phyloP scores from a whole-genome alignment of 352 stramenopile species.

The Nothophytophthora sp. region DNA sequence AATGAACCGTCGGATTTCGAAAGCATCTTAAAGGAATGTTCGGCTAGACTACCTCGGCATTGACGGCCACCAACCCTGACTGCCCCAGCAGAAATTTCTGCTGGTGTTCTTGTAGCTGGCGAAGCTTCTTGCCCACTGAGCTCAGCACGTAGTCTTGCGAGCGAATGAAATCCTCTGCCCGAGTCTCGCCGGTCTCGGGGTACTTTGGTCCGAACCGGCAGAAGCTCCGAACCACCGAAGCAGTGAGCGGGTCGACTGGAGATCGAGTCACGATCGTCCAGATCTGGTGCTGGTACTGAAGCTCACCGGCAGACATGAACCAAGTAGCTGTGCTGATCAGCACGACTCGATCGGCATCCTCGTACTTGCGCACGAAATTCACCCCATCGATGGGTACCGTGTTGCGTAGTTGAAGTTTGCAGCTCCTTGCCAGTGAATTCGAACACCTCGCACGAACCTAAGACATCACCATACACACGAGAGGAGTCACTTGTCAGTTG shows the following conservation, averaged over 20 bases:
- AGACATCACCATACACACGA: neutral
- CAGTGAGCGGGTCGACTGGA: slow-evolving; percentile 8
- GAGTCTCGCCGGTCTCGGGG: neutral
- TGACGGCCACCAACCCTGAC: no score
- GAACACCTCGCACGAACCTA: slow-evolving; percentile 10
- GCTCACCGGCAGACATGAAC: slow-evolving; percentile 12
- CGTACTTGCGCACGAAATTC: slow-evolving; percentile 19
- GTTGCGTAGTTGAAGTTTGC: slow-evolving; percentile 12
- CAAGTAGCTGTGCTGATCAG: slow-evolving; percentile 12
- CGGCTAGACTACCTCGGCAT: no score
- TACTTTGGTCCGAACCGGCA: slow-evolving; percentile 15
- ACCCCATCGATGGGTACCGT: slow-evolving; percentile 13
- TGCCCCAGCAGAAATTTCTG: slow-evolving; percentile 12
- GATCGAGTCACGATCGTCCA: slow-evolving; percentile 19
- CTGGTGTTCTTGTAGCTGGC: slow-evolving; percentile 13
- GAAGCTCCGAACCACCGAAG: slow-evolving; percentile 16
- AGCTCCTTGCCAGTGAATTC: slow-evolving; percentile 21
- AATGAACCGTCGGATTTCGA: no score
- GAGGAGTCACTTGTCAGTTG: neutral
- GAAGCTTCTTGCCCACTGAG: slow-evolving; percentile 12
- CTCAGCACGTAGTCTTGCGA: slow-evolving; percentile 8
- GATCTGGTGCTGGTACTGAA: slow-evolving; percentile 23
- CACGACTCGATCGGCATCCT: slow-evolving; percentile 16
- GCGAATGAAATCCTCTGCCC: neutral
- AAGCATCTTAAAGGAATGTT: no score